Base-by-base conservation (phyloP, 2,329 filamentous ascomycete genomes). In the Leptosphaerulina australis region DNA sequence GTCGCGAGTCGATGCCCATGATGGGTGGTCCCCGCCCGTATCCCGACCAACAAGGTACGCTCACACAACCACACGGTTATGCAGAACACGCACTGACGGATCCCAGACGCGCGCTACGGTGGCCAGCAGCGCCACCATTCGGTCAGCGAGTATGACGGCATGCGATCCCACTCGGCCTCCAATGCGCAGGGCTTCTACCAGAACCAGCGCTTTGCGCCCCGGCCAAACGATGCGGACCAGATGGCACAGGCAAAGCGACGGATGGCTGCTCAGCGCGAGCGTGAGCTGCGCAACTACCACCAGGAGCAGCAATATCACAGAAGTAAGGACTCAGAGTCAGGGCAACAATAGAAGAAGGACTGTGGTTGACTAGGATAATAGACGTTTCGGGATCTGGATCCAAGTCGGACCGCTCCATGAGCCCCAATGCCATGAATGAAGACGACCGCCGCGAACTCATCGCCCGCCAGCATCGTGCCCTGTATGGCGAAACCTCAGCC, bases 291-390 rank as follows among this genome's bases (percentile, higher is more conserved):
- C 78, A 99, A 97, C 79, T 96, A 97, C 80, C 94, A 99, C 80
- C 95, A 97, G 80, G 94, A 99, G 85, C 94, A 99, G 85, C 94
- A 99, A 86, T 97, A 96, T 80, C 96, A 97, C 83, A 88, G 93
- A 90, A 97, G 94, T 97, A 90, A 86, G 88, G 86, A 86, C 77
- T 83, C 85, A 84, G 83, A 81, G 83, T 84, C 82, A 83, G 84
- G 88, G 86, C 83, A 83, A 80, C 73, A 79, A 77, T 79, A 73
- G 69, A 66, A 60, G 63, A 63, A 69, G 66, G 64, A 66, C 60
- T 64, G 64, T 70, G 66, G 70, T 74, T 76, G 70, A 75, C 71
- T 78, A 85, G 83, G 82, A 77, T 85, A 75, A 84, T 81, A 79
- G 85, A 88, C 73, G 82, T 87, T 74, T 84, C 85, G 74, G 85